Evolutionary conservation across 768 basidiomycete species (phyloP), one percentile per base, ranked within the genome.

Genomic region (Xanthoconium purpureum): DNA sequence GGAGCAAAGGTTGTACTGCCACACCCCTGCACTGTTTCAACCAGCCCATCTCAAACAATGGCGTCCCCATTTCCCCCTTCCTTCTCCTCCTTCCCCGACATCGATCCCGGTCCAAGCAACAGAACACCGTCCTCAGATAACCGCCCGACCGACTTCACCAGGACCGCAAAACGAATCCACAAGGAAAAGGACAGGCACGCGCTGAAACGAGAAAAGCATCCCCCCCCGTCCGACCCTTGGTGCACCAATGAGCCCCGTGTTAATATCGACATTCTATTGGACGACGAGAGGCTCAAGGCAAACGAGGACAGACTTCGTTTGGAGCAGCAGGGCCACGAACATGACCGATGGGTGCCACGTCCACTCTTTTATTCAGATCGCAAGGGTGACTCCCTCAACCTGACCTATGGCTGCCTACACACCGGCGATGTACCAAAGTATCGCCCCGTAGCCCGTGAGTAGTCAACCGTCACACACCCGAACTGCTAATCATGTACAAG

Each of bases 81-180:
- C 2, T 90, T 89, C 67, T 67, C 79, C 14, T 87, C 87, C 29
- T 89, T 90, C 67, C 87, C 88, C 36, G 83, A 86, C 51, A 55
- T 81, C n/a, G 79, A 81, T 20, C 70, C 76, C 50, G 78, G 74
- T 5, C 70, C 78, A 6, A 79, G 75, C 50, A 67, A 69, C 56
- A 64, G 39, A 24, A 24, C 60, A 1, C 48, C 55, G 45, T 61
- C 66, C 20, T 58, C n/a, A 59, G 57, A 49, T 60, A 60, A 59
- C 52, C 57, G 45, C 33, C 55, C 49, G 17, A 53, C 52, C 37
- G 64, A 62, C 56, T 18, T 54, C 47, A 32, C 7, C 56, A 64
- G 54, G 50, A 42, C 50, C 35, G 47, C 51, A 51, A 66, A 66
- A 37, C 66, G 61, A 29, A 56, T 35, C 18, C 58, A 67, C 58